Evolutionary conservation across 257 asterid genomes (phyloP).

Genomic region (Catharanthus roseus): DNA sequence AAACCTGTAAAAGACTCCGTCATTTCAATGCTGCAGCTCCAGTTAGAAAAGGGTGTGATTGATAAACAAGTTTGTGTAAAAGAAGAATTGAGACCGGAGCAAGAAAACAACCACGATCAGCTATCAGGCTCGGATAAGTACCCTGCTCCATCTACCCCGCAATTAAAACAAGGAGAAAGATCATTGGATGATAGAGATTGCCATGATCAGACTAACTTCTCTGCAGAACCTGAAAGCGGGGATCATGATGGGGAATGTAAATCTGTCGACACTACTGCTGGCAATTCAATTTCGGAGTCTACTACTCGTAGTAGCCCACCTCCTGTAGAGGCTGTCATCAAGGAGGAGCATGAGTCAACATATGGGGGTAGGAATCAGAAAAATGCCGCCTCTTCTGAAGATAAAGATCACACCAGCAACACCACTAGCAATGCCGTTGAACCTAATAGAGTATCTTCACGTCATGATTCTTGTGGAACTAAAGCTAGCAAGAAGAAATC

Average conservation of each 20-base stretch:
- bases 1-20: conserved; percentile 38
- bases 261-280: conserved; percentile 44
- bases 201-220: conserved; percentile 33
- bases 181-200: conserved; percentile 31
- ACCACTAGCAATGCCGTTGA: conserved; percentile 12
- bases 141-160: conserved; percentile 54
- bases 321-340: conserved; percentile 11
- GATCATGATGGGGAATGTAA: conserved; percentile 42
- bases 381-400: conserved; percentile 9
- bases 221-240: conserved; percentile 24
- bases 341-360: conserved; percentile 30
- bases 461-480: conserved; percentile 25
- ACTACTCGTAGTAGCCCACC: conserved; percentile 15
- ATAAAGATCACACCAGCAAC: conserved; percentile 16
- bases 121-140: conserved; percentile 32
- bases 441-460: conserved; percentile 20
- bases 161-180: conserved; percentile 34
- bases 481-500: conserved; percentile 35
- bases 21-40: conserved; percentile 31
- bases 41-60: conserved; percentile 8
- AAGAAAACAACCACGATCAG: conserved; percentile 19
- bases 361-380: conserved; percentile 11
- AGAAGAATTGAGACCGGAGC: conserved; percentile 8
- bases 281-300: conserved; percentile 27
- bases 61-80: conserved; percentile 12